Base-by-base conservation (phyloP, 345 rosid species). In the Bretschneidera sinensis region DNA sequence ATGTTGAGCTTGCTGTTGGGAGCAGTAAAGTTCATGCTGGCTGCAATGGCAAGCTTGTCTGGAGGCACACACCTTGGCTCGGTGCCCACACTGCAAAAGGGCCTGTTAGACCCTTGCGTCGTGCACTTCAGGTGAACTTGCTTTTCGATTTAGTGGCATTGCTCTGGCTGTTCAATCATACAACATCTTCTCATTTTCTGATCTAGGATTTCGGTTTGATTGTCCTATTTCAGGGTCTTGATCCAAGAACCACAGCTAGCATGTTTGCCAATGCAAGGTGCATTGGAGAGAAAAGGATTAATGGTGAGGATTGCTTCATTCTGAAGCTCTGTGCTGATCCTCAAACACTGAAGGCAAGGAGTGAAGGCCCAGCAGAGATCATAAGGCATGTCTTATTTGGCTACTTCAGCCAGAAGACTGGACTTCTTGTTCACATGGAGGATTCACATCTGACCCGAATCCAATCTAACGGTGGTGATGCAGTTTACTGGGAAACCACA, bases 61-160 rank as follows among this genome's bases (percentile, higher is more conserved):
- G 97, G 97, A 60, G 97, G 64, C 97, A 90, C 72, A 90, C 97
- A 7, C 95, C 97, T 24, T 90, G 97, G 97, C 88, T 87, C 4
- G 95, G 97, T 39, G 85, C 97, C 45, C 92, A 83, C 55, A 72
- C 88, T 5, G 95, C 97, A 0, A 90, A 90, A 75, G 97, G 97
- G 21, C 97, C 97, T 6, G 84, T 90, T 24, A 83, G 97, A 60
- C 97, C 95, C 21, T 73, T 90, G 66, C 95, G 97, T 24, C 89
- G 97, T 62, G 90, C 88, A 5, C 97, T 89, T 76, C 97, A 89
- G 87, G 96, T 89, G 64, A 55, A 35, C 18, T 34, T 58, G 55
- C 55, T 21, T 23, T 0, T 4, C 55, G 11, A 21, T 60, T 53
- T n/a, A n/a, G n/a, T n/a, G n/a, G 0, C n/a, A 17, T 6, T 16